Base-by-base conservation (phyloP, 2,329 filamentous ascomycete species). In the Aspergillus sp. region DNA sequence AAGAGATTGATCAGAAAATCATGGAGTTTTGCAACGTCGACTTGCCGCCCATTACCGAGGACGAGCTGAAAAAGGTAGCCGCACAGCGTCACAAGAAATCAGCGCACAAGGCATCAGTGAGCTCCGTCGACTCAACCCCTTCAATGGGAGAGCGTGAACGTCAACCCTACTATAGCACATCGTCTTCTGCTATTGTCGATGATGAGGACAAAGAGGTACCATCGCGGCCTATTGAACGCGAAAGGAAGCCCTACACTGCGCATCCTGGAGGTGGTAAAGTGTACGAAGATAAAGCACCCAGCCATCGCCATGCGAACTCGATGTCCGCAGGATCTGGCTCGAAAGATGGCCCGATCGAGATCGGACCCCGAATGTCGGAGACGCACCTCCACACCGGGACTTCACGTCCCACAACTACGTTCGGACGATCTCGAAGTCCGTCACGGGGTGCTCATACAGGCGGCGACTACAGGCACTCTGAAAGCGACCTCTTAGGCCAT, bases 221-320 rank as follows among this genome's bases (percentile, higher is more conserved):
- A 0, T 70, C 78, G 0, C 77, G 82, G 1, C 84, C 84, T 1
- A 83, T 89, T 50, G 88, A 90, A 68, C 83, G 88, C 5, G 84
- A 89, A 67, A 79, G 88, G 39, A 85, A 89, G 62, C 88, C 88
- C 0, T 90, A 90, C 67, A 78, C 76, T 25, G 83, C 83, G 1
- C 82, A 83, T 23, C 85, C 86, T 15, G 86, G 86, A 8, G 78
- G 75, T 25, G 87, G 86, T 7, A 89, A 87, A 70, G 71, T 79
- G 3, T 84, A 87, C 61, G 79, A 82, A 15, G 80, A 80, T n/a
- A 57, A 49, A 6, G 52, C 59, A 13, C 30, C 60, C 10, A 52
- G 56, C 8, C 69, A 62, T 52, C 69, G 64, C 15, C 67, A 68
- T 38, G 65, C 66, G 7, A 57, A 61, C 23, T 74, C 71, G 10